Conservation (phyloP, 1,284 basidiomycete genomes). For the Sanghuangporus sanghuang region DNA sequence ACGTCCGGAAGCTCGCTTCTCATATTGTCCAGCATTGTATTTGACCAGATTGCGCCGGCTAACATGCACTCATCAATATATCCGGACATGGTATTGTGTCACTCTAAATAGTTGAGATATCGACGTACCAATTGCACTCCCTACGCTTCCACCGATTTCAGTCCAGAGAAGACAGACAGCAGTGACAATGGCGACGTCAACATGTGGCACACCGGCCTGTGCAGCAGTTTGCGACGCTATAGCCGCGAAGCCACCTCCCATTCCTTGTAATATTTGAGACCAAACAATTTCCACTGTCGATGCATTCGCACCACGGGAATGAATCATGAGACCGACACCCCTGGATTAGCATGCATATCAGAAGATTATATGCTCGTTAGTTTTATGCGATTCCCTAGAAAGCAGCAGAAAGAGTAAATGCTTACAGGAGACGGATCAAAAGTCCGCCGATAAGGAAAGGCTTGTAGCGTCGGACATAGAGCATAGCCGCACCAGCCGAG, state of each 20-base stretch:
- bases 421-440: constrained; percentile 31
- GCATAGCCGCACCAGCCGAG: constrained; percentile 51
- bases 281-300: constrained; percentile 58
- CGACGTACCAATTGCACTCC: constrained; percentile 55
- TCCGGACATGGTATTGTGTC: not conserved
- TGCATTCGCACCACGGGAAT: constrained; percentile 58
- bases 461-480: constrained; percentile 51
- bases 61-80: not conserved
- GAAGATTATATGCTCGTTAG: constrained; percentile 26
- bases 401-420: constrained; percentile 17
- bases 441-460: constrained; percentile 55
- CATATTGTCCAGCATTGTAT: constrained; percentile 55
- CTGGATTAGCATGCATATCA: constrained; percentile 30
- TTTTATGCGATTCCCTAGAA: constrained; percentile 36
- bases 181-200: constrained; percentile 77
- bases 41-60: constrained; percentile 56
- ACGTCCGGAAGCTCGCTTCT: constrained; percentile 45
- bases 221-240: constrained; percentile 69
- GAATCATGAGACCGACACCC: constrained; percentile 71
- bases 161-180: constrained; percentile 77
- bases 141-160: constrained; percentile 75
- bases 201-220: constrained; percentile 73
- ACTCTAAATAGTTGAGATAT: not conserved
- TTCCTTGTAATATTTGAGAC: constrained; percentile 72
- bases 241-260: constrained; percentile 76